A percentile compares a stretch with the other conserved stretches of the same genome.
Evolutionary conservation across 192 early-diverging fungal species (phyloP).

Genomic region (Phlyctochytrium arcticum): DNA sequence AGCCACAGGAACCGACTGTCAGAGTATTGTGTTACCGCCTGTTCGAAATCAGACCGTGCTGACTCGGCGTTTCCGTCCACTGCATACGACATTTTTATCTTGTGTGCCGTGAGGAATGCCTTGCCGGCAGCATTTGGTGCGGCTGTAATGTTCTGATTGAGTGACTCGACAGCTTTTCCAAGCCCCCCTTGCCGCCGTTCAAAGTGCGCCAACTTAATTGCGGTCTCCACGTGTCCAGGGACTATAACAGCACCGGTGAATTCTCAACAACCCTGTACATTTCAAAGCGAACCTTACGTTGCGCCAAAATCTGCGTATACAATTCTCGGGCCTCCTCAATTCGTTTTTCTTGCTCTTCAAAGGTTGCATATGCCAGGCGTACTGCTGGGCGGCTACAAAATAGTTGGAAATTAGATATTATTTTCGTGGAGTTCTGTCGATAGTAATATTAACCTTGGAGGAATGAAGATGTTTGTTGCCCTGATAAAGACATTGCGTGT

Average conservation of each 20-base stretch:
- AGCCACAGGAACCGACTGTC: slow-evolving; percentile 54
- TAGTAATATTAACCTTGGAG: slow-evolving; percentile 33
- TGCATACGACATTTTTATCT: slow-evolving; percentile 30
- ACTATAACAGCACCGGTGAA: slow-evolving; percentile 32
- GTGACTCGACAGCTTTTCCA: slow-evolving; percentile 34
- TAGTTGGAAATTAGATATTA: not conserved
- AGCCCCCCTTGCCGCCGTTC: slow-evolving; percentile 51
- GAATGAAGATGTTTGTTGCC: slow-evolving; percentile 53
- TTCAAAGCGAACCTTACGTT: slow-evolving; percentile 33
- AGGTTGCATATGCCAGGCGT: slow-evolving; percentile 54
- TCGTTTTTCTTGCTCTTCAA: slow-evolving; percentile 60
- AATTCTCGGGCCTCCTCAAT: slow-evolving; percentile 53
- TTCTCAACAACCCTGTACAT: not conserved
- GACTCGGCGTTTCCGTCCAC: slow-evolving; percentile 5
- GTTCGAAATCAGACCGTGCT: slow-evolving; percentile 47
- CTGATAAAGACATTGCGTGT: slow-evolving; percentile 48
- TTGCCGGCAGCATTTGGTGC: slow-evolving; percentile 45
- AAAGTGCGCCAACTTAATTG: slow-evolving; percentile 61
- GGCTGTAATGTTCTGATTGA: slow-evolving; percentile 37
- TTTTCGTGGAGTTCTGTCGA: not conserved
- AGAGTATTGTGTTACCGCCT: slow-evolving; percentile 35
- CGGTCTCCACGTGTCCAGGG: slow-evolving; percentile 62
- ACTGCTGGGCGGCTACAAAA: slow-evolving; percentile 44
- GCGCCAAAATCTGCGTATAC: slow-evolving; percentile 51
- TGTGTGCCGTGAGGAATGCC: slow-evolving; percentile 49